phyloP scores from a whole-genome alignment of 805 yeast species.

The Geotrichum ghanense region DNA sequence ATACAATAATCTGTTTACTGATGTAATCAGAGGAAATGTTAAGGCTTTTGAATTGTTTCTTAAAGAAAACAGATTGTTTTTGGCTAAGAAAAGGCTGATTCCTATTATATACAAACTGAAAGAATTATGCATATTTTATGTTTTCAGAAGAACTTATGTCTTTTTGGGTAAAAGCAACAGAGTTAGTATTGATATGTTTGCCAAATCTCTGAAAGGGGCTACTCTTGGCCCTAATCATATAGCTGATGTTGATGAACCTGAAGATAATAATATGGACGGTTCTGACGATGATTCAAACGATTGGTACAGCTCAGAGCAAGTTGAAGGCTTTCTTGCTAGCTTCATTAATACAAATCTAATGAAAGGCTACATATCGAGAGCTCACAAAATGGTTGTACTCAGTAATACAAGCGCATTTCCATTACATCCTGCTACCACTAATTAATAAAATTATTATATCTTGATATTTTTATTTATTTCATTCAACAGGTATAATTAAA shows the following conservation, averaged over 20 bases:
- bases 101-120: background rate
- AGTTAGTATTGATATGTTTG: constrained; percentile 22
- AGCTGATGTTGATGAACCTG: constrained; percentile 13
- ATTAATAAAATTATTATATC: too few relatives aligned
- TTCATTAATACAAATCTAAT: constrained; percentile 48
- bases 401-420: constrained; percentile 73
- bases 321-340: constrained; percentile 61
- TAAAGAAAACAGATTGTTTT: constrained; percentile 22
- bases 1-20: constrained; percentile 38
- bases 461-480: too few relatives aligned
- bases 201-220: constrained; percentile 27
- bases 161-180: constrained; percentile 43
- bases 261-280: constrained; percentile 8
- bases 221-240: constrained; percentile 36
- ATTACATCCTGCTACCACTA: too few relatives aligned
- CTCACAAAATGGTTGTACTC: constrained; percentile 59
- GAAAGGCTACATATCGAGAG: constrained; percentile 76
- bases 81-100: background rate
- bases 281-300: constrained; percentile 7
- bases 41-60: constrained; percentile 36
- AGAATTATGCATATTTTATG: constrained; percentile 24
- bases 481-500: too few relatives aligned
- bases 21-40: constrained; percentile 46
- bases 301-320: constrained; percentile 33
- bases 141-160: constrained; percentile 48